Base-by-base conservation (phyloP, 2,329 filamentous ascomycete species). In the Lecanosticta acicola region DNA sequence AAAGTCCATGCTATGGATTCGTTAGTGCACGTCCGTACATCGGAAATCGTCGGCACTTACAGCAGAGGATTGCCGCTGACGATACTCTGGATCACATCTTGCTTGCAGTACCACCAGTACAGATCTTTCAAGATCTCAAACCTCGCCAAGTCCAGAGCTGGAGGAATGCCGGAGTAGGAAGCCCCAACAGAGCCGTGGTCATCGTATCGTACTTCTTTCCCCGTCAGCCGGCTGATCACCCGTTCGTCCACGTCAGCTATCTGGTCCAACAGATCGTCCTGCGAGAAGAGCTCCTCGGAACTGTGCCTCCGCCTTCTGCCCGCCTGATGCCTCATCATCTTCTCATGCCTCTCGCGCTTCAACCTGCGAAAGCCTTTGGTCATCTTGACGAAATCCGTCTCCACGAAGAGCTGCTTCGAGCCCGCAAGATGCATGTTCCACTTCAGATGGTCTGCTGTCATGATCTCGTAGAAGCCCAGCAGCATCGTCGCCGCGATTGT, bases 51-150 rank as follows among this genome's bases (percentile, higher is more conserved):
- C 11, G 17, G 20, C 3, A 77, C 88, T 76, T 72, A 95, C 88
- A 96, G 83, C 38, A 94, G 72, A 51, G 78, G 78, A 34, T 91
- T 90, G 7, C 88, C 91, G 55, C 90, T 93, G 18, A 97, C 72
- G 50, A 96, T 80, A 62, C 87, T 89, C 65, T 96, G 91, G 57
- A 91, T 94, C 7, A 86, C 81, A 64, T 97, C 93, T 73, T 96
- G 93, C 66, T 95, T 94, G 58, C 80, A 84, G 64, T 90, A 96
- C 86, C 89, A 96, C 90, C 91, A 98, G 62, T 85, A 94, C 3
- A 97, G 69, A 67, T 97, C 93, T 53, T 85, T 81, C 32, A 93
- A 74, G 13, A 85, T 83, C 59, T 93, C 85, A 59, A 86, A 94
- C 33, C 79, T 82, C 51, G 87, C 83, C 39, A 94, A 76, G 50